Conservation (phyloP, 768 basidiomycete genomes). For the Baorangia bicolor region DNA sequence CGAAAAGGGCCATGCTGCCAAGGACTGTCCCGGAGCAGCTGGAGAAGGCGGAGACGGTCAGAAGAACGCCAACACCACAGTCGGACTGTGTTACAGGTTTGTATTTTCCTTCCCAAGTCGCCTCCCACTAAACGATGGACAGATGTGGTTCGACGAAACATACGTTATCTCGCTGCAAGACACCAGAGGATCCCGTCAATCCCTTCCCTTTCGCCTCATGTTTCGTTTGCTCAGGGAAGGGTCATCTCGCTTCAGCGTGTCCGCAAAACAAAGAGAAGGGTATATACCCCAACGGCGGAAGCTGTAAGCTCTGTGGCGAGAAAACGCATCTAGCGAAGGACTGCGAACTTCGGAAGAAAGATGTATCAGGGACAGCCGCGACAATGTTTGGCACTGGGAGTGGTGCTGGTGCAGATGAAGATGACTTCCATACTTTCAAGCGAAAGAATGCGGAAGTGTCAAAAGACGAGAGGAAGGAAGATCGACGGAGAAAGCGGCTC, state of each 20-base stretch:
- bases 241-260: slow-evolving; percentile 84
- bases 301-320: slow-evolving; percentile 84
- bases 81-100: slow-evolving; percentile 74
- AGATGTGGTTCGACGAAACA: slow-evolving; percentile 86
- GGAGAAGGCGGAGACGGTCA: slow-evolving; percentile 23
- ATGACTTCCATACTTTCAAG: slow-evolving; percentile 86
- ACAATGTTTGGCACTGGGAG: slow-evolving; percentile 33
- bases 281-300: slow-evolving; percentile 87
- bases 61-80: slow-evolving; percentile 27
- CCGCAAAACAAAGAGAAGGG: slow-evolving; percentile 78
- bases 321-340: slow-evolving; percentile 84
- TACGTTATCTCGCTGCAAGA: slow-evolving; percentile 74
- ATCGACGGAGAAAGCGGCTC: slow-evolving; percentile 40
- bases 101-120: slow-evolving; percentile 17
- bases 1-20: slow-evolving; percentile 78
- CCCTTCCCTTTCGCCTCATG: slow-evolving; percentile 88
- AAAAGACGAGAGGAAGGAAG: slow-evolving; percentile 52
- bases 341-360: slow-evolving; percentile 64
- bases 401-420: slow-evolving; percentile 85
- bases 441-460: slow-evolving; percentile 62
- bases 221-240: slow-evolving; percentile 82
- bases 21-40: slow-evolving; percentile 63
- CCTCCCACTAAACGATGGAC: not conserved
- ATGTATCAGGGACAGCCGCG: slow-evolving; percentile 35
- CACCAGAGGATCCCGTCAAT: slow-evolving; percentile 55